Evolutionary conservation across 352 stramenopile genomes (phyloP), one percentile per base, ranked within the genome.

Genomic region (Pythium rhizo-oryzae): DNA sequence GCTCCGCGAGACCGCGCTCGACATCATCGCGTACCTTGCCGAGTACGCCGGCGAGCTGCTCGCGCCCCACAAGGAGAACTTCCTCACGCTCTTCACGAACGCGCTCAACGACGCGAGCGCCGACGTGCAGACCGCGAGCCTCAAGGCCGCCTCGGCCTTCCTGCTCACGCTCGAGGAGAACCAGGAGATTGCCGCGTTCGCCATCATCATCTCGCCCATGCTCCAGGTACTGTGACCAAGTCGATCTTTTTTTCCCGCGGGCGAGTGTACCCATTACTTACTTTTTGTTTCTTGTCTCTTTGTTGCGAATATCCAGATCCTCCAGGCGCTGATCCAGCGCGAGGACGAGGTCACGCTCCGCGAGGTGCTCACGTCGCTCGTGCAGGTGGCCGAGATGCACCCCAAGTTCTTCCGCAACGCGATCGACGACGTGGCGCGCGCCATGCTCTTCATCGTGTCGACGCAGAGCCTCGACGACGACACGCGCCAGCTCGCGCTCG

Each of bases 361-460:
- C 46, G 85, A 93, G 39, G 80, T 94, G 44, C 74, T 96, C 16
- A 82, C 84, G 21, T 72, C 78, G 57, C 78, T 96, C 35, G 77
- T 96, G 56, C 81, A 91, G 72, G 75, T 96, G 9, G 81, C 85
- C 0, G 88, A 92, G 60, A 72, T 89, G 51, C 88, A 96, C 69
- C 85, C 88, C 19, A 91, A 87, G 62, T 93, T 96, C 74, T 93
- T 96, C 73, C 81, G 84, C 70, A 75, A 77, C 54, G 70, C 82
- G 53, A 69, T 94, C 58, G 84, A 92, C 59, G 80, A 89, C 54
- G 78, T 93, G 35, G 80, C 77, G 23, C 83, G 84, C 46, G 88
- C 85, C 25, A 94, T 96, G 85, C 78, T 96, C 72, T 87, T 90
- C 58, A 79, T 94, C 62, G 82, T 78, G 54, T 85, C 82, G 49